phyloP scores from a whole-genome alignment of 331 rosid genomes.

The Malus hybrid region DNA sequence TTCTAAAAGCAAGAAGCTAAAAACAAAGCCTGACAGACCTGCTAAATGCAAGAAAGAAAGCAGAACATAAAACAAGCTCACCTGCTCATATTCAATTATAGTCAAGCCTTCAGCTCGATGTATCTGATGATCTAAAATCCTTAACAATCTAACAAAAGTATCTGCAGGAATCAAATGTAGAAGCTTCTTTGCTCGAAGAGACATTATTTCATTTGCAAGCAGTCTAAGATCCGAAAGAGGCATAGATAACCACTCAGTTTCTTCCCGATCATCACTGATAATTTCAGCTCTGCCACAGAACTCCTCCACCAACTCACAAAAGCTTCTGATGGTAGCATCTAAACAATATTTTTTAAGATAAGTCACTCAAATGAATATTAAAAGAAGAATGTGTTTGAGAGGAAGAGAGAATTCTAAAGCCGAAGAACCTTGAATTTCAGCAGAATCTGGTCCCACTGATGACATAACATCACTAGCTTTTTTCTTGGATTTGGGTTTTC shows the following conservation, averaged over 20 bases:
- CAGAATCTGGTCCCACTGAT: constrained; percentile 41
- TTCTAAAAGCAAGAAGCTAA: neutral
- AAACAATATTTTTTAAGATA: constrained; percentile 19
- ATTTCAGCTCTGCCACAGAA: constrained; percentile 73
- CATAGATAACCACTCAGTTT: constrained; percentile 78
- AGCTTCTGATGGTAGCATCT: constrained; percentile 57
- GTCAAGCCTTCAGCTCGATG: constrained; percentile 97
- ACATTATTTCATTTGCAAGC: constrained; percentile 80
- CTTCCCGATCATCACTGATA: constrained; percentile 69
- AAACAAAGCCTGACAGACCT: neutral
- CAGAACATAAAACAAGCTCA: constrained; percentile 33
- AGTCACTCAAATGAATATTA: constrained; percentile 12
- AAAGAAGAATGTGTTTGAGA: neutral
- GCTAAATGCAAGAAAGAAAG: neutral
- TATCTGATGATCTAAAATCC: constrained; percentile 87
- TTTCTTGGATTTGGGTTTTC: constrained; percentile 71
- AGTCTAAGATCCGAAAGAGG: constrained; percentile 73
- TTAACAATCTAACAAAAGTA: constrained; percentile 69
- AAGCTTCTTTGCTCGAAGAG: constrained; percentile 68
- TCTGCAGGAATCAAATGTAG: constrained; percentile 74
- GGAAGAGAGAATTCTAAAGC: constrained; percentile 6
- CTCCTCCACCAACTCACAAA: constrained; percentile 66
- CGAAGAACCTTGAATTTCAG: constrained; percentile 69
- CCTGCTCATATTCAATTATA: constrained; percentile 73
- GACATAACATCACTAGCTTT: constrained; percentile 41